These are phyloP conservation scores for Cyclotella choctawhatcheeana DNA, from an alignment of 108 stramenopile genomes.

Conservation along the genomic window DNA sequence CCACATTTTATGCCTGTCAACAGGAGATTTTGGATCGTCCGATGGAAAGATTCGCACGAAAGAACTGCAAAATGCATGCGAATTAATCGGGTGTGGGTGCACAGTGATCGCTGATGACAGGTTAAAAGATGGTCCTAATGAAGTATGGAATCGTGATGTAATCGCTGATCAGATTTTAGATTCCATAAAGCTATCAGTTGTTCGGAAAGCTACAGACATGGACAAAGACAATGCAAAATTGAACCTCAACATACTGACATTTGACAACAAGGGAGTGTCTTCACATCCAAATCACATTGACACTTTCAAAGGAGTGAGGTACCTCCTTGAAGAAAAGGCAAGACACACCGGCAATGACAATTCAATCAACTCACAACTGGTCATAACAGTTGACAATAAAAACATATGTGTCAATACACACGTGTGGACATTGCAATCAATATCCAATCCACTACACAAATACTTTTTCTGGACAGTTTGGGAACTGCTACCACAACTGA, in stretches of 20 bases:
- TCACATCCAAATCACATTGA: slow-evolving; percentile 86
- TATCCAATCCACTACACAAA: slow-evolving; percentile 51
- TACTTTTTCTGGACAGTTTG: slow-evolving; percentile 48
- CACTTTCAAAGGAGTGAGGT: slow-evolving; percentile 61
- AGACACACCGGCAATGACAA: slow-evolving; percentile 1
- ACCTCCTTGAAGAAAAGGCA: slow-evolving; percentile 39
- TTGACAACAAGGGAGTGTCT: slow-evolving; percentile 77
- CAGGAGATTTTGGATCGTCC: slow-evolving; percentile 65
- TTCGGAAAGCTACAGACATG: too few species aligned
- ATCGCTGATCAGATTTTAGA: slow-evolving; percentile 31
- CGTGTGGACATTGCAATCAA: slow-evolving; percentile 26
- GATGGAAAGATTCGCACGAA: slow-evolving; percentile 70
- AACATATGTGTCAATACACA: slow-evolving; percentile 18
- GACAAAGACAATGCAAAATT: slow-evolving; percentile 22
- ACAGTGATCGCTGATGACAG: slow-evolving; percentile 33
- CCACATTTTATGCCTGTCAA: slow-evolving; percentile 80
- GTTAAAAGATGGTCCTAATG: slow-evolving; percentile 53
- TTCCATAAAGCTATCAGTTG: too few species aligned
- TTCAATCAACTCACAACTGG: neutral
- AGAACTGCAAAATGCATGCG: slow-evolving; percentile 61
- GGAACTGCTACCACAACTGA: slow-evolving; percentile 39
- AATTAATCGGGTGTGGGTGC: slow-evolving; percentile 32
- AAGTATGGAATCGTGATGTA: slow-evolving; percentile 47
- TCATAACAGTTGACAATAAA: neutral
- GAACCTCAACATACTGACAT: slow-evolving; percentile 64